Conservation (phyloP, 1,284 basidiomycete species). For the Cystobasidium pallidum region DNA sequence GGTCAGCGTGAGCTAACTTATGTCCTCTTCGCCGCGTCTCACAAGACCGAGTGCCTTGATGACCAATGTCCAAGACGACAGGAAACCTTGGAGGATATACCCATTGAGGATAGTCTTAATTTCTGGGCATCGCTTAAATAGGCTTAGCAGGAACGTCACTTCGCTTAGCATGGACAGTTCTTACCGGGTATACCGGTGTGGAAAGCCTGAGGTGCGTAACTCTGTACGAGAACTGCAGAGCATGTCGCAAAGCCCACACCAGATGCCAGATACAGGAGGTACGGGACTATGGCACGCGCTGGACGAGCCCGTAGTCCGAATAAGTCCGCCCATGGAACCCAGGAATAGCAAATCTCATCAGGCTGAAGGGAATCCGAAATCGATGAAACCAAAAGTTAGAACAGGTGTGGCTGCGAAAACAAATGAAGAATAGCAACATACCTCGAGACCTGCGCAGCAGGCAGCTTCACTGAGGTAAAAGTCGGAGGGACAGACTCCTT, state of each 20-base stretch:
- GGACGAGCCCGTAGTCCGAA: slow-evolving; percentile 20
- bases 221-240: slow-evolving; percentile 67
- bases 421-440: slow-evolving; percentile 57
- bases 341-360: slow-evolving; percentile 70
- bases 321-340: slow-evolving; percentile 63
- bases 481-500: slow-evolving; percentile 70
- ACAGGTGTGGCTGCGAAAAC: slow-evolving; percentile 6
- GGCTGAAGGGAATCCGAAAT: slow-evolving; percentile 58
- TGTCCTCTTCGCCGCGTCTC: slow-evolving; percentile 60
- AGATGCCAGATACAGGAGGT: slow-evolving; percentile 72
- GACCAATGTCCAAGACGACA: slow-evolving; percentile 69
- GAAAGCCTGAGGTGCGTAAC: slow-evolving; percentile 48
- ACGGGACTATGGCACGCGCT: slow-evolving; percentile 59
- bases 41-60: slow-evolving; percentile 89
- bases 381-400: not conserved
- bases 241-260: slow-evolving; percentile 74
- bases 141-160: no score
- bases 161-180: not conserved
- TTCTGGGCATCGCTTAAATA: slow-evolving; percentile 60
- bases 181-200: slow-evolving; percentile 41
- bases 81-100: slow-evolving; percentile 92
- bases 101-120: slow-evolving; percentile 95
- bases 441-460: slow-evolving; percentile 75
- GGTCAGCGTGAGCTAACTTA: not conserved
- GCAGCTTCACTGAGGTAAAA: slow-evolving; percentile 74